A percentile compares a stretch with the other conserved stretches of the same genome.
These are phyloP conservation scores for Chalciporus chontae DNA, from an alignment of 768 basidiomycete species.

Conservation along the genomic window DNA sequence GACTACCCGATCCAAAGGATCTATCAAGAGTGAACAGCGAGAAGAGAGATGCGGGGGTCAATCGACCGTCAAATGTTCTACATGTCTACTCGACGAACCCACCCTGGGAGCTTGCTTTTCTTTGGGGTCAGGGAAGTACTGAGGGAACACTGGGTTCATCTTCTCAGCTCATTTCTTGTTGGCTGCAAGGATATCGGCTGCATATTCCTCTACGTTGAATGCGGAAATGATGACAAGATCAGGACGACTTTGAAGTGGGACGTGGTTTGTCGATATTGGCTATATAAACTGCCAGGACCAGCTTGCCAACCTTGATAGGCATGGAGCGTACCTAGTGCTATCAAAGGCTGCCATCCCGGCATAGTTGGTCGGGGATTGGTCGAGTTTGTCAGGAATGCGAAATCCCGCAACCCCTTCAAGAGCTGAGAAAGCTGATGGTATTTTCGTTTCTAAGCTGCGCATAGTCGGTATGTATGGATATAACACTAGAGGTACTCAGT, in stretches of 20 bases:
- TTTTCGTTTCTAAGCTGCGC: slow-evolving; percentile 7
- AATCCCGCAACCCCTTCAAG: no score
- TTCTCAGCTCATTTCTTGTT: slow-evolving; percentile 20
- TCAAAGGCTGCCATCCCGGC: no score
- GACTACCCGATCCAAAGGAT: slow-evolving; percentile 79
- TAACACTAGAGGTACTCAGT: slow-evolving; percentile 17
- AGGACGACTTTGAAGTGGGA: not conserved
- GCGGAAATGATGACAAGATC: not conserved
- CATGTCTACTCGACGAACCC: not conserved
- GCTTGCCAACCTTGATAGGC: no score
- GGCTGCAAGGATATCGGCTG: slow-evolving; percentile 4
- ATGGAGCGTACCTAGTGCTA: no score
- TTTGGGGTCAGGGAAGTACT: slow-evolving; percentile 18
- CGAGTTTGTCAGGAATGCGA: not conserved
- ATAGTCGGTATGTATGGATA: slow-evolving; percentile 9
- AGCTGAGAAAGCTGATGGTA: not conserved
- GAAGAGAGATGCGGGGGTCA: not conserved
- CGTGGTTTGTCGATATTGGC: not conserved
- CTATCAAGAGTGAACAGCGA: slow-evolving; percentile 31
- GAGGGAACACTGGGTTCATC: slow-evolving; percentile 19
- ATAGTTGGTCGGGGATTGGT: no score
- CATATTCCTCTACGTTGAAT: not conserved
- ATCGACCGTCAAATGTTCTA: not conserved
- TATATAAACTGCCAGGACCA: no score
- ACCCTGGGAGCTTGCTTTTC: slow-evolving; percentile 20